Percentiles rank a stretch among this genome's conserved stretches.
Evolutionary conservation across 441 rosid species (phyloP).

Genomic region (Metrosideros polymorpha): DNA sequence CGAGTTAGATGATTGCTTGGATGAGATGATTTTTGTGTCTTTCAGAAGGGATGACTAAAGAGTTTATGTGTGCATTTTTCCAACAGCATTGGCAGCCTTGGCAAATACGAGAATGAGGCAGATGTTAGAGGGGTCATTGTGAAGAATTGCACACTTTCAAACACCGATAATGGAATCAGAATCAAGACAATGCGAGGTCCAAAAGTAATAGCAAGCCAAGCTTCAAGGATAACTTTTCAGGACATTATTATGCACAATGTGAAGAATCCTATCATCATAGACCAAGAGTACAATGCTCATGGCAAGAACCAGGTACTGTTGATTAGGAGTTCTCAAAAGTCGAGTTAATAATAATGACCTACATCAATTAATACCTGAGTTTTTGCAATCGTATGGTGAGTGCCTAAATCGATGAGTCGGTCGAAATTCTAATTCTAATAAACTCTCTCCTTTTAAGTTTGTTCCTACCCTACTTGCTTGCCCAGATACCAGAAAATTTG

Average conservation of each 20-base stretch:
- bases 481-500: background rate
- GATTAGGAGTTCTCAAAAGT: background rate
- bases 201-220: conserved; percentile 28
- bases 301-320: background rate
- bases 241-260: conserved; percentile 40
- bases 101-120: conserved; percentile 3
- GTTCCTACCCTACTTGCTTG: background rate
- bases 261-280: conserved; percentile 58
- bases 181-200: conserved; percentile 62
- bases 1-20: background rate
- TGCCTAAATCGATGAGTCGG: background rate
- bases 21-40: background rate
- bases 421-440: background rate
- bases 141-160: background rate
- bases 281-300: conserved; percentile 40
- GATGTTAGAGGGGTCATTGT: conserved; percentile 3
- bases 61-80: background rate
- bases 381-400: background rate
- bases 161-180: conserved; percentile 32
- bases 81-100: conserved; percentile 25
- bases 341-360: background rate
- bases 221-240: conserved; percentile 23
- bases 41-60: background rate
- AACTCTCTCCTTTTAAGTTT: background rate
- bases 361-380: background rate